phyloP scores from a whole-genome alignment of 179 eudicot genomes.

The Spinacia oleracea region DNA sequence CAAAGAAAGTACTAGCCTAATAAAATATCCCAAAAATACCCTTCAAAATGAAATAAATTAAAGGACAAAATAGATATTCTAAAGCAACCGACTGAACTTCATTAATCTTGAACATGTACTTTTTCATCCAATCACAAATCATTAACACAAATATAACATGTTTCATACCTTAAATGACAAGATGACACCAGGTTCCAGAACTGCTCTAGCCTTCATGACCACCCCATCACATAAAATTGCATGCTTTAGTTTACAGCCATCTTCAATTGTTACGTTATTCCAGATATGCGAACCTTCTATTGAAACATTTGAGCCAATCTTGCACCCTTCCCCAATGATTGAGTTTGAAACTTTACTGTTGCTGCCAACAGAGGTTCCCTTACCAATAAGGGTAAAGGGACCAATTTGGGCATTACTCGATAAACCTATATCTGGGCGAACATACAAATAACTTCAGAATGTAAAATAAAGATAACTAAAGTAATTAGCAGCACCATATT shows the following conservation, averaged over 20 bases:
- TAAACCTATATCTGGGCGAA: constrained; percentile 51
- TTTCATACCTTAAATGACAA: constrained; percentile 77
- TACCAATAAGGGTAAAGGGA: constrained; percentile 77
- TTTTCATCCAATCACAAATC: neutral
- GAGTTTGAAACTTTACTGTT: constrained; percentile 67
- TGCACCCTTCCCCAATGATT: constrained; percentile 83
- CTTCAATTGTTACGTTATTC: constrained; percentile 80
- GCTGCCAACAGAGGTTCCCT: constrained; percentile 65
- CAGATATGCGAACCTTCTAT: constrained; percentile 87
- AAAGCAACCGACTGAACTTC: neutral
- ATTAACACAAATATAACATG: neutral
- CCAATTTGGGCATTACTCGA: constrained; percentile 81
- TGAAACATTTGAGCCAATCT: constrained; percentile 77
- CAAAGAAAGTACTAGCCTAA: neutral
- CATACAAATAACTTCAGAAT: constrained; percentile 11
- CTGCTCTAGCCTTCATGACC: constrained; percentile 67
- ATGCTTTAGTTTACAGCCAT: constrained; percentile 76
- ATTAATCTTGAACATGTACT: neutral
- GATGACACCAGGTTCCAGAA: constrained; percentile 81
- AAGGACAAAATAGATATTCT: neutral
- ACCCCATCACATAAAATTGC: constrained; percentile 93
- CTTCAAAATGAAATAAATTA: neutral
- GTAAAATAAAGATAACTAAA: neutral
- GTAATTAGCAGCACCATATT: constrained; percentile 8
- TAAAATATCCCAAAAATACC: neutral